Evolutionary conservation across 2,329 filamentous ascomycete species (phyloP).

Genomic region (Aspergillus candidus): DNA sequence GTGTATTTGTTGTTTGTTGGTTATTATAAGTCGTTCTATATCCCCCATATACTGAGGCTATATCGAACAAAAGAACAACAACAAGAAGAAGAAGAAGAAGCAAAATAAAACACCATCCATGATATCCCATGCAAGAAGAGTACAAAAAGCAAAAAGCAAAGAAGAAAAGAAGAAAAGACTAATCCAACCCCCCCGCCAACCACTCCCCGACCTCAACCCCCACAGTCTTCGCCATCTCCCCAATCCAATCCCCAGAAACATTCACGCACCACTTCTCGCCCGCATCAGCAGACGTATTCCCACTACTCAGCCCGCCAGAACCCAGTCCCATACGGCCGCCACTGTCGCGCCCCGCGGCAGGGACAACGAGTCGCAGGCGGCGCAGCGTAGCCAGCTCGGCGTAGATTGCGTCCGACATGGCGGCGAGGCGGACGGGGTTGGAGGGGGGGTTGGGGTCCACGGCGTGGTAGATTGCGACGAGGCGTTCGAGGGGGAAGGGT

Average conservation of each 20-base stretch:
- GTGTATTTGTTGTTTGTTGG: not conserved
- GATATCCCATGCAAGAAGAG: not conserved
- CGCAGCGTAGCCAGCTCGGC: slow-evolving; percentile 43
- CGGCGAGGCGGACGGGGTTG: slow-evolving; percentile 30
- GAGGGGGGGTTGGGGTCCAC: slow-evolving; percentile 42
- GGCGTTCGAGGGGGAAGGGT: slow-evolving; percentile 41
- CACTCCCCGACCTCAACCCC: slow-evolving; percentile 43
- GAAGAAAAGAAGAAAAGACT: too few relatives aligned
- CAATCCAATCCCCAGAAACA: slow-evolving; percentile 43
- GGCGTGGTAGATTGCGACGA: slow-evolving; percentile 44
- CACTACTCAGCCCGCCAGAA: slow-evolving; percentile 24
- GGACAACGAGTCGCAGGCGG: slow-evolving; percentile 42
- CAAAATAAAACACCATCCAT: not conserved
- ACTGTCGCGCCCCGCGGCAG: slow-evolving; percentile 30
- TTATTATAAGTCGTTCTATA: not conserved
- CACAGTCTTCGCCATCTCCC: slow-evolving; percentile 39
- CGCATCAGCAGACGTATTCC: slow-evolving; percentile 33
- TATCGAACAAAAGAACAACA: too few relatives aligned
- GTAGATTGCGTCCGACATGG: slow-evolving; percentile 40
- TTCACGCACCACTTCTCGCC: slow-evolving; percentile 46
- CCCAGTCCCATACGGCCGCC: slow-evolving; percentile 21
- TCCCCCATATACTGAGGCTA: too few relatives aligned
- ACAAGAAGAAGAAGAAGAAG: too few relatives aligned
- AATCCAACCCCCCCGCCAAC: slow-evolving; percentile 36
- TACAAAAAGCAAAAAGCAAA: too few relatives aligned